These are phyloP conservation scores for Saccharomycopsis selenospora DNA, from an alignment of 805 yeast species.

Conservation along the genomic window DNA sequence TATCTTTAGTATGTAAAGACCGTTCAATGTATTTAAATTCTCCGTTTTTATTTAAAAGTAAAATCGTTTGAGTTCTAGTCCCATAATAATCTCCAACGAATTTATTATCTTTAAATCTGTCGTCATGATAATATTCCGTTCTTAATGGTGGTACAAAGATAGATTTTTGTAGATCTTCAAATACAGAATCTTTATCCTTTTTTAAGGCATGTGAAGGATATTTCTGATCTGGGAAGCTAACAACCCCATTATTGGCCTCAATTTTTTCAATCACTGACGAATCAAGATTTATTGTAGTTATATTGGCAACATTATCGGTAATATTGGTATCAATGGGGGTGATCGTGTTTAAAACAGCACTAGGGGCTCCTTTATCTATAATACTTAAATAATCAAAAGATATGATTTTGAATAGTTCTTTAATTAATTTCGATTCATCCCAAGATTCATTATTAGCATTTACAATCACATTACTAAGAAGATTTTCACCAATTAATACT, in stretches of 20 bases:
- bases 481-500: constrained; percentile 46
- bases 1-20: constrained; percentile 36
- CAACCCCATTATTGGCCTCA: not conserved
- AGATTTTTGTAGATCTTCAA: constrained; percentile 44
- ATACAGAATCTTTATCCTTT: constrained; percentile 23
- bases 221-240: not conserved
- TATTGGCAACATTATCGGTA: not conserved
- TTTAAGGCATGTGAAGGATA: not conserved
- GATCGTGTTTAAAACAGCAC: no score
- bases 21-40: constrained; percentile 50
- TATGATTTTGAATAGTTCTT: constrained; percentile 47
- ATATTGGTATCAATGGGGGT: no score
- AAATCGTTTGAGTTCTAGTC: constrained; percentile 79
- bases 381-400: constrained; percentile 36
- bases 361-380: constrained; percentile 18
- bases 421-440: constrained; percentile 33
- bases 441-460: constrained; percentile 21
- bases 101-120: constrained; percentile 21
- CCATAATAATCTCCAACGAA: constrained; percentile 64
- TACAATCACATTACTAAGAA: constrained; percentile 31
- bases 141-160: constrained; percentile 68
- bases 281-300: not conserved
- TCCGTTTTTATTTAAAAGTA: constrained; percentile 48
- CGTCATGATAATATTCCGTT: constrained; percentile 25
- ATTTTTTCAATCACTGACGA: not conserved